Conservation (phyloP, 257 asterid species). For the Jacaranda copaia region DNA sequence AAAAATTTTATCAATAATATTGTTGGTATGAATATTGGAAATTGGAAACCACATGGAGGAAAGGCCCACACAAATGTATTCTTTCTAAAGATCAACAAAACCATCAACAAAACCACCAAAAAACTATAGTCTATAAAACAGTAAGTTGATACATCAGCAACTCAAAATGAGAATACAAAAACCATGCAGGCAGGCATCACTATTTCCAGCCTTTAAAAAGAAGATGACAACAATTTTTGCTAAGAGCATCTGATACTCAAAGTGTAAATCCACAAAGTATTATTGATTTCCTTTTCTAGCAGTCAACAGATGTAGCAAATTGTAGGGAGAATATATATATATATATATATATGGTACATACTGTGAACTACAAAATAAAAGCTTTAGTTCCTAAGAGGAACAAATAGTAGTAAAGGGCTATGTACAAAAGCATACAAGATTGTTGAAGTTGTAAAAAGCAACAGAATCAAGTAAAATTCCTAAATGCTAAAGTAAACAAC, state of each 20-base stretch:
- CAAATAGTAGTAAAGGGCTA: background rate
- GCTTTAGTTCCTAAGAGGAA: background rate
- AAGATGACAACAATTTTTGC: constrained; percentile 21
- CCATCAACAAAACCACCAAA: constrained; percentile 13
- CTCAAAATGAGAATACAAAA: background rate
- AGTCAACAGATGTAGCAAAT: constrained; percentile 4
- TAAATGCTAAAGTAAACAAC: constrained; percentile 11
- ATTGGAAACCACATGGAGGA: background rate
- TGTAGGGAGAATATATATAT: background rate
- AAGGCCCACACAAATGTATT: background rate
- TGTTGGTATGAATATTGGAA: constrained; percentile 1
- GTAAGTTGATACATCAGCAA: background rate
- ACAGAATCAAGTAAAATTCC: constrained; percentile 27
- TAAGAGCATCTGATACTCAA: background rate
- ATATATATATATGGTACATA: background rate
- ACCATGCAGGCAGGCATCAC: no score
- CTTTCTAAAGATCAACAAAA: background rate
- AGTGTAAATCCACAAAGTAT: background rate
- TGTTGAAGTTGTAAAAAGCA: constrained; percentile 18
- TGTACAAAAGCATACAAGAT: constrained; percentile 17
- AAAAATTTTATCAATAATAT: background rate
- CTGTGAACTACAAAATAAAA: background rate
- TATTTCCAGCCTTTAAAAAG: background rate
- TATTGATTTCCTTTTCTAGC: constrained; percentile 22
- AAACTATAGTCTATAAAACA: background rate